Base-by-base conservation (phyloP, 192 early-diverging fungal genomes). In the Backusella macrospora region DNA sequence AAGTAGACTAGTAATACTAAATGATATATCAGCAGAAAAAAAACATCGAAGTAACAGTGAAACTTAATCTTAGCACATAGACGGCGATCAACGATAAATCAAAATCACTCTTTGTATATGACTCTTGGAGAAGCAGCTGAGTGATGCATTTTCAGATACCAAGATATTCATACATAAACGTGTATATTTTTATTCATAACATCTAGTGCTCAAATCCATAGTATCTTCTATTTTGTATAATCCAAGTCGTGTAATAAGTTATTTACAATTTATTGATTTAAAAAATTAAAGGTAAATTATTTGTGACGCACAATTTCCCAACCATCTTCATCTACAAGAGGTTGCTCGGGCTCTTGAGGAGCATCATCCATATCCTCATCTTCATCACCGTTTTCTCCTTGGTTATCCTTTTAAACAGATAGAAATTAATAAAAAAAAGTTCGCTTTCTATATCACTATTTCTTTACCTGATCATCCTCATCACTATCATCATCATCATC, bases 401-500 rank as follows among this genome's bases (percentile, higher is more conserved):
- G 38, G n/a, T 40, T 15, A 4, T 65, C 15, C 39, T 42, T 44
- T 43, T 67, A 42, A 23, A 67, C 5, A 40, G 15, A 40, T 42
- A 16, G 21, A 59, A 21, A 15, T 6, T 16, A 34, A 18, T 65
- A 5, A 72, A 47, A 38, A 18, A 13, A 18, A 3, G 10, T 48
- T 2, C 8, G 15, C 12, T 6, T 15, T 5, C 47, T 39, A 26
- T 15, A 72, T 23, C 45, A 18, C 16, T 12, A 49, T 49, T n/a
- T 59, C 23, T 12, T 65, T 67, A 68, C 18, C 65, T 55, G 40
- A 12, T 40, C 63, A 42, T 65, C 76, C 6, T 72, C 80, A 4
- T 81, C 76, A 1, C 76, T 80, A 13, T 75, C 80, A 43, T 75
- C 83, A 71, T 76, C 70, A 40, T 62, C 65, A 1, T 77, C 82